Base-by-base conservation (phyloP, 192 early-diverging fungal species). In the Ambispora gerdemannii region DNA sequence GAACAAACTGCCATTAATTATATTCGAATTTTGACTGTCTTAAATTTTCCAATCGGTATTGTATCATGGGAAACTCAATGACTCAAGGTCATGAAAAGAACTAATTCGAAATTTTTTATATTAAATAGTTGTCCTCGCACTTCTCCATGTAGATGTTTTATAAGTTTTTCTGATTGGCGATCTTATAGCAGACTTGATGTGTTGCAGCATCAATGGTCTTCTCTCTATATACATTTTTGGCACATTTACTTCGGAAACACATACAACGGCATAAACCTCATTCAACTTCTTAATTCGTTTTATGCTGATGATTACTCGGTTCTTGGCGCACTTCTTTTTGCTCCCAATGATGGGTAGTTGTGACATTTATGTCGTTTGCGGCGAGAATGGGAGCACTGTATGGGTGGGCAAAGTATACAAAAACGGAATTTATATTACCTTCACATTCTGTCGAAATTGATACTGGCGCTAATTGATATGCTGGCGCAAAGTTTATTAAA, bases 141-240 rank as follows among this genome's bases (percentile, higher is more conserved):
- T 83, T 72, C 70, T 66, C 4, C 68, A 82, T 11, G 74, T 82
- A 7, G 82, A 86, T 51, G 82, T 84, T 50, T 70, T 86, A 13
- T 78, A 78, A 50, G 80, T 86, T 6, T 86, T 82, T 31, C 50
- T 86, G 34, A 65, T 84, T 51, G 84, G 81, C 3, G 84, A 86
- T 71, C 67, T 86, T 13, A 71, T 86, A 31, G 84, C 84, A 3
- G 84, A 86, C 49, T 79, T 80, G 17, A 34, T 86, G 34, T 70
- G 75, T 11, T 83, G 84, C 30, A 78, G 78, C 59, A 75, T 83
- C 67, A 79, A 79, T 56, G 84, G 84, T 1, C 74, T 86, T 19
- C 75, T 85, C 24, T 69, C 74, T 0, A 79, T 86, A 10, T 80
- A 80, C 15, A 61, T 67, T n/a, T 84, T 84, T 74, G 84, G 84